Evolutionary conservation across 495 filamentous ascomycete species (phyloP).

Genomic region (Penicillium paxilli): DNA sequence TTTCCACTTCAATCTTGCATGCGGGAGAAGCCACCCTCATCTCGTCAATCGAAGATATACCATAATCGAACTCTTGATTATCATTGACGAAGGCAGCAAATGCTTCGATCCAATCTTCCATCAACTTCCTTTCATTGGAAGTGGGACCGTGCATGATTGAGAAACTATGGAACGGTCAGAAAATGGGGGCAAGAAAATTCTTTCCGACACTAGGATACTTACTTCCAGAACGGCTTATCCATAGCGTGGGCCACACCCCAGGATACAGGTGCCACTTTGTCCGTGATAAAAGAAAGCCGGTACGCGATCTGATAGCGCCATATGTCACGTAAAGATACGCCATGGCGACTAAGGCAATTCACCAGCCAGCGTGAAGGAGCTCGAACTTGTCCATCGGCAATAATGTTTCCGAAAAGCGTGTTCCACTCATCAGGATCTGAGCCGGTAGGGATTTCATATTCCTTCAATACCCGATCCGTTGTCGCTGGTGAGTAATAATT

Average conservation of each 20-base stretch:
- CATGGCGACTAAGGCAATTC: conserved; percentile 18
- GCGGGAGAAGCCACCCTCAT: conserved; percentile 22
- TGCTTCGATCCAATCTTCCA: conserved; percentile 28
- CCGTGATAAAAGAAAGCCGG: conserved; percentile 27
- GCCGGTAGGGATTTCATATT: conserved; percentile 32
- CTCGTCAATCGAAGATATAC: conserved; percentile 21
- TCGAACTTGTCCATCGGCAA: conserved; percentile 49
- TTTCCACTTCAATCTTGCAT: conserved; percentile 23
- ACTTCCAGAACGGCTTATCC: conserved; percentile 32
- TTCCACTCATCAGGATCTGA: conserved; percentile 35
- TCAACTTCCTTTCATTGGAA: conserved; percentile 12
- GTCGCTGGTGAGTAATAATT: conserved; percentile 46
- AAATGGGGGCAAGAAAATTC: not conserved
- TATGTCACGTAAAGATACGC: conserved; percentile 19
- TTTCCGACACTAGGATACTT: conserved; percentile 4
- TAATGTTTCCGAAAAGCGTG: conserved; percentile 44
- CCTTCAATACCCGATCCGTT: conserved; percentile 31
- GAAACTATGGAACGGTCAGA: conserved; percentile 12
- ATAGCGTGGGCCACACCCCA: conserved; percentile 30
- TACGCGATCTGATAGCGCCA: conserved; percentile 31
- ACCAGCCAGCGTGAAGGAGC: conserved; percentile 28
- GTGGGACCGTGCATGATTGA: conserved; percentile 30
- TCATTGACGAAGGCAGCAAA: conserved; percentile 26
- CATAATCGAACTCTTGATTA: conserved; percentile 14
- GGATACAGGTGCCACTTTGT: conserved; percentile 19